These are phyloP conservation scores for Fraxinus sp. DNA, from an alignment of 305 asterid genomes.

Conservation along the genomic window DNA sequence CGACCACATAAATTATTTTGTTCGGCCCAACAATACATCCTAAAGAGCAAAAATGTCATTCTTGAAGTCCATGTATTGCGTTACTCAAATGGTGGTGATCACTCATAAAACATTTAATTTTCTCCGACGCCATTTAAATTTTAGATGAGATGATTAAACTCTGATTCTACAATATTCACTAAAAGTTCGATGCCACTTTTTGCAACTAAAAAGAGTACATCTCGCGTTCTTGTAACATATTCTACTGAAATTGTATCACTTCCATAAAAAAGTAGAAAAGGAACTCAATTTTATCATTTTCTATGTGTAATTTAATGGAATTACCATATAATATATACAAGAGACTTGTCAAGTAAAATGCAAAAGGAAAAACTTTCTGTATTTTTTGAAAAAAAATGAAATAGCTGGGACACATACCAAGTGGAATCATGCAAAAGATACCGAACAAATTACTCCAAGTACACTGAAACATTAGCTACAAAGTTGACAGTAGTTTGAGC, in stretches of 20 bases:
- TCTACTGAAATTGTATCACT: background rate
- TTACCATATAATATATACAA: background rate
- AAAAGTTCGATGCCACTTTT: too few species aligned
- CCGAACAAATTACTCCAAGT: slow-evolving; percentile 14
- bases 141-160: too few species aligned
- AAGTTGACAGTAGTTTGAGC: slow-evolving; percentile 9
- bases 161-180: too few species aligned
- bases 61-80: too few species aligned
- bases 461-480: slow-evolving; percentile 15
- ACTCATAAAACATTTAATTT: too few species aligned
- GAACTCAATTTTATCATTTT: background rate
- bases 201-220: background rate
- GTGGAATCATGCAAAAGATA: slow-evolving; percentile 20
- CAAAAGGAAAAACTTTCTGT: background rate
- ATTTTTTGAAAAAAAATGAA: background rate
- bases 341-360: background rate
- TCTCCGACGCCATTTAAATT: too few species aligned
- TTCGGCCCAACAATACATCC: too few species aligned
- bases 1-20: too few species aligned
- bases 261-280: background rate
- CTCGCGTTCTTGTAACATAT: background rate
- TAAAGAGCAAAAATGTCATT: too few species aligned
- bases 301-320: background rate
- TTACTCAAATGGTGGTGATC: too few species aligned
- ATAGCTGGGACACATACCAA: background rate